Conservation (phyloP, 345 rosid species). For the Dipteronia sinensis region DNA sequence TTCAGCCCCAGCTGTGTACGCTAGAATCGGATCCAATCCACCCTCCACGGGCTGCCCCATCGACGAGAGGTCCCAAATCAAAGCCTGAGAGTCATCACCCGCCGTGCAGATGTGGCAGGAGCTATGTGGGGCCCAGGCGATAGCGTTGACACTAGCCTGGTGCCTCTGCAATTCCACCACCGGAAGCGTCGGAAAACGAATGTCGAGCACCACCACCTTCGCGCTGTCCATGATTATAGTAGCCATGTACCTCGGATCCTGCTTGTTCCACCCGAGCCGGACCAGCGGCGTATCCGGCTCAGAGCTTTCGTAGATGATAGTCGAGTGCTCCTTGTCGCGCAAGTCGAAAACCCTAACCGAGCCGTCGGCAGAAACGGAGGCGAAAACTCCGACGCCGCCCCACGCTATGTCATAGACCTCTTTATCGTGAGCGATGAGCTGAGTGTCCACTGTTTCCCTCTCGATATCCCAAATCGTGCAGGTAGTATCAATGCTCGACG, state of each 20-base stretch:
- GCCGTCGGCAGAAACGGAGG: conserved; percentile 92
- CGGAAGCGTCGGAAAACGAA: conserved; percentile 88
- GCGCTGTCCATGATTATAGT: conserved; percentile 94
- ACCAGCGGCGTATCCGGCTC: conserved; percentile 93
- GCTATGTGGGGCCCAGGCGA: conserved; percentile 99
- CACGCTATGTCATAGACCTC: conserved; percentile 98
- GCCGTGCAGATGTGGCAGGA: conserved; percentile 97
- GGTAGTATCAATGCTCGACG: conserved; percentile 90
- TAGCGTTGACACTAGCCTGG: conserved; percentile 85
- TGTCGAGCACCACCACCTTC: conserved; percentile 90
- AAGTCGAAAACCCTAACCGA: conserved; percentile 88
- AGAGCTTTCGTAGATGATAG: conserved; percentile 89
- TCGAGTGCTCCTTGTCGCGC: conserved; percentile 90
- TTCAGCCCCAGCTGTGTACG: conserved; percentile 95
- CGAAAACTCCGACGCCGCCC: conserved; percentile 96
- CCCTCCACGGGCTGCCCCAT: conserved; percentile 98
- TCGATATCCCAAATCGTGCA: conserved; percentile 98
- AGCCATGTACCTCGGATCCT: conserved; percentile 97
- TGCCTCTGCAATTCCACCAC: conserved; percentile 95
- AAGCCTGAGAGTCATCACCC: conserved; percentile 93
- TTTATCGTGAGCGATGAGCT: conserved; percentile 94
- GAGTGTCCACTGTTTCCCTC: conserved; percentile 86
- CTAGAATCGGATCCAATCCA: conserved; percentile 91
- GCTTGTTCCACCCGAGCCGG: conserved; percentile 96
- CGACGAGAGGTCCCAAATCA: conserved; percentile 94